Conservation (phyloP, 169 alveolate genomes). For the Eimeria falciformis region DNA sequence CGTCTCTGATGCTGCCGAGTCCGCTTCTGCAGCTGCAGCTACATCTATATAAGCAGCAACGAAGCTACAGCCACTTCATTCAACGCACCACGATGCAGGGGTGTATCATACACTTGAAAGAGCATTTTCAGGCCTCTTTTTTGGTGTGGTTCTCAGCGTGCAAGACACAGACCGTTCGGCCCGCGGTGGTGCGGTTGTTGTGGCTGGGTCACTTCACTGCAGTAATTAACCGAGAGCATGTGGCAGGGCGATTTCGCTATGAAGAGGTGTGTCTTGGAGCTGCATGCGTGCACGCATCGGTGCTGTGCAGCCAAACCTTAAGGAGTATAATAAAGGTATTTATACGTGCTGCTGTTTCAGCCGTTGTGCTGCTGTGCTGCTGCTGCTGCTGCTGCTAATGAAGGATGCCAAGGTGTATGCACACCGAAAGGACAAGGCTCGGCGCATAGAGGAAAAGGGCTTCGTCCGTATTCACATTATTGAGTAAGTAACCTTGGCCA, state of each 20-base stretch:
- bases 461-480: slow-evolving; percentile 58
- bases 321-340: background rate
- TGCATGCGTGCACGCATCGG: slow-evolving; percentile 41
- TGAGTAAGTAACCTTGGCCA: slow-evolving; percentile 21
- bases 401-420: slow-evolving; percentile 25
- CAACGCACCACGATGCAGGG: no score
- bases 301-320: background rate
- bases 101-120: no score
- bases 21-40: no score
- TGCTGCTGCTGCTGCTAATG: background rate
- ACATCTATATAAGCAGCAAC: no score
- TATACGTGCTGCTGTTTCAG: background rate
- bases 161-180: slow-evolving; percentile 39
- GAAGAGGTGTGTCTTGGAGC: background rate
- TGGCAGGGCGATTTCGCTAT: slow-evolving; percentile 13
- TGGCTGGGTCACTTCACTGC: slow-evolving; percentile 68
- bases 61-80: no score
- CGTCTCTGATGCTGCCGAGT: no score
- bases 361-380: background rate
- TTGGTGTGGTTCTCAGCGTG: background rate
- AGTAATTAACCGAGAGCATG: slow-evolving; percentile 7
- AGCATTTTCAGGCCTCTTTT: no score
- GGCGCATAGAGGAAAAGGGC: slow-evolving; percentile 41
- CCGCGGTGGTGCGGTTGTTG: slow-evolving; percentile 51
- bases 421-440: slow-evolving; percentile 60